These are phyloP conservation scores for Candida dajiaensis DNA, from an alignment of 805 yeast genomes.

Conservation along the genomic window DNA sequence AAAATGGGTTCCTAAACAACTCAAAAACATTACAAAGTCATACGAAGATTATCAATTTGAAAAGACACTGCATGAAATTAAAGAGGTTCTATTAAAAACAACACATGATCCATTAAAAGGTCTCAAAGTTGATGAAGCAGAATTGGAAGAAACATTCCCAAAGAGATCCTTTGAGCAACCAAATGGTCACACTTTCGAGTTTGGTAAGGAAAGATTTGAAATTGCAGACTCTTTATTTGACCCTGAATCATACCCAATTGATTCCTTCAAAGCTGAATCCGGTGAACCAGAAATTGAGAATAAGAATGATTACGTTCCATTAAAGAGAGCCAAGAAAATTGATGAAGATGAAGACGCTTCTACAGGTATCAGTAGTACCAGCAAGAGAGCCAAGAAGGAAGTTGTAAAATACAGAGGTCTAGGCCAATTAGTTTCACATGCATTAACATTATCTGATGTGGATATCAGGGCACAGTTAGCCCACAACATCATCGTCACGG, in stretches of 20 bases:
- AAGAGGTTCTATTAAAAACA: slow-evolving; percentile 60
- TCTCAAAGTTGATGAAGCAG: background rate
- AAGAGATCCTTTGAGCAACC: slow-evolving; percentile 65
- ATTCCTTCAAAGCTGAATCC: slow-evolving; percentile 35
- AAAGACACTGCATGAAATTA: slow-evolving; percentile 62
- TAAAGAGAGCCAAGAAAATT: slow-evolving; percentile 45
- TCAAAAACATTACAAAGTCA: slow-evolving; percentile 27
- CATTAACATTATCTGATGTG: slow-evolving; percentile 59
- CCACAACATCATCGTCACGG: slow-evolving; percentile 82
- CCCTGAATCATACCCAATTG: slow-evolving; percentile 43
- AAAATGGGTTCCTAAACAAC: slow-evolving; percentile 21
- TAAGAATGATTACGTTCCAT: slow-evolving; percentile 66
- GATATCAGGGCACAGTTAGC: slow-evolving; percentile 83
- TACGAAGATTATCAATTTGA: slow-evolving; percentile 52
- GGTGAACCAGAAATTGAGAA: slow-evolving; percentile 43
- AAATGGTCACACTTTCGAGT: slow-evolving; percentile 60
- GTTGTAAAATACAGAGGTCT: slow-evolving; percentile 37
- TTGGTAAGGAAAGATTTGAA: slow-evolving; percentile 53
- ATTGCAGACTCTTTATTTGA: slow-evolving; percentile 71
- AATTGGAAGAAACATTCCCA: slow-evolving; percentile 24
- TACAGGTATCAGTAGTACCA: slow-evolving; percentile 15
- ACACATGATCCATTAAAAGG: slow-evolving; percentile 35
- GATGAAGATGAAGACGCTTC: slow-evolving; percentile 28
- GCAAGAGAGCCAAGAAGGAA: slow-evolving; percentile 24
- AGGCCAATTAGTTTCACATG: slow-evolving; percentile 53